Conservation (phyloP, 495 filamentous ascomycete species). For the Penicillium longicatenatum region DNA sequence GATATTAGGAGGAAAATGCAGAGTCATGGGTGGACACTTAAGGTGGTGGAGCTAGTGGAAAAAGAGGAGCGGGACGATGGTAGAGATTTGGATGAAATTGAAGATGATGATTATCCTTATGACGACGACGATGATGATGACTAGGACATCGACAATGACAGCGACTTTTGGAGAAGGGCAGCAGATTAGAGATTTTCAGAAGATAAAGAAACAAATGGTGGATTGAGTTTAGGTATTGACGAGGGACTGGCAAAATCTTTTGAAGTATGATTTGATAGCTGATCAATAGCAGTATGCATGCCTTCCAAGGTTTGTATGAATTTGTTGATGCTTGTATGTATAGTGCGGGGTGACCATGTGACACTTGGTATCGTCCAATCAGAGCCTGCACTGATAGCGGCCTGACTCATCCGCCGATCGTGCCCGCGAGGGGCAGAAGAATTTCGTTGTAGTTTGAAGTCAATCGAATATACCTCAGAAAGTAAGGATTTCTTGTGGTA, state of each 20-base stretch:
- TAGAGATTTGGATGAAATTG: constrained; percentile 5
- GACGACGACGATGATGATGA: constrained; percentile 13
- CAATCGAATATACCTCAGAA: background rate
- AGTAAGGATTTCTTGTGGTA: background rate
- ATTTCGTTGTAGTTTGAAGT: constrained; percentile 9
- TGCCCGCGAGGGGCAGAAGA: constrained; percentile 24
- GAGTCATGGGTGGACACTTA: constrained; percentile 15
- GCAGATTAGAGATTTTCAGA: too few relatives aligned
- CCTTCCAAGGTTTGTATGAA: too few relatives aligned
- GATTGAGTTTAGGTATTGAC: too few relatives aligned
- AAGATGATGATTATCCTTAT: constrained; percentile 2
- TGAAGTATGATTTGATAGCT: too few relatives aligned
- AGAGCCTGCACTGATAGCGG: constrained; percentile 17
- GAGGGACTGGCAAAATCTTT: too few relatives aligned
- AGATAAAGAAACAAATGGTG: too few relatives aligned
- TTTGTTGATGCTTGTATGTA: background rate
- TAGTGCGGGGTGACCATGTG: constrained; percentile 13
- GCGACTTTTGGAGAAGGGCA: background rate
- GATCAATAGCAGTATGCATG: too few relatives aligned
- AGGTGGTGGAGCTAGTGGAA: constrained; percentile 10
- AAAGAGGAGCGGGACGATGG: constrained; percentile 4
- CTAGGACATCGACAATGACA: constrained; percentile 18
- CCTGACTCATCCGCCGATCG: constrained; percentile 23
- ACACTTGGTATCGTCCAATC: constrained; percentile 13
- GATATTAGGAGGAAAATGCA: constrained; percentile 15